Base-by-base conservation (phyloP, 2,329 filamentous ascomycete species). In the Pyricularia sp. region DNA sequence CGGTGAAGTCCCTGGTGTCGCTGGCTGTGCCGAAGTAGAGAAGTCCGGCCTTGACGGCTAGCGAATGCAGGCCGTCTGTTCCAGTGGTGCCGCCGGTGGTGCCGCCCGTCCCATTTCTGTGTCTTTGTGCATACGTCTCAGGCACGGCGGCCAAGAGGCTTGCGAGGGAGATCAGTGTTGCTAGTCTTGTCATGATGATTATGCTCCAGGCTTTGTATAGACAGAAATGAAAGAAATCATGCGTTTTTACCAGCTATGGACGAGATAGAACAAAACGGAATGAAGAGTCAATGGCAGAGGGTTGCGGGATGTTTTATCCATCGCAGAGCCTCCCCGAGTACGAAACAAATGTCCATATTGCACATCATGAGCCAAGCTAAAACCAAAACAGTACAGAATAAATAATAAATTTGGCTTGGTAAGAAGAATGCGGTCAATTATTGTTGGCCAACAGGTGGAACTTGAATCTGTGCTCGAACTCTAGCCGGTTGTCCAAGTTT, bases 11-110 rank as follows among this genome's bases (percentile, higher is more conserved):
- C 74, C 76, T 67, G 77, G 68, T 69, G 70, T 87, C 84, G 22
- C 81, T 83, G 1, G 84, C 84, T 3, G 82, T 82, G 65, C 84
- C 83, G 64, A 85, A 85, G 72, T 83, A 86, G 40, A 77, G 69
- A 66, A 80, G 75, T 12, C 81, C 82, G 16, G 79, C 77, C 61
- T 77, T 75, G 35, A 79, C 75, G 9, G 81, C 79, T 10, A 82
- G 73, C 67, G 79, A 74, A 71, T 85, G 76, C 22, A 86, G 79
- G 31, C 76, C 75, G 35, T 68, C 57, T n/a, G 62, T 55, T 22
- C 19, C n/a, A 7, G 13, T 35, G 62, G 13, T 35, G 28, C 40
- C 60, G 53, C 7, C n/a, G 16, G 24, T 35, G 62, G 13, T 57
- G 28, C 40, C 26, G 7, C 28, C 49, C 31, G n/a, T 59, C n/a